Conservation (phyloP, 148 eudicot genomes). For the Diospyros kaki region DNA sequence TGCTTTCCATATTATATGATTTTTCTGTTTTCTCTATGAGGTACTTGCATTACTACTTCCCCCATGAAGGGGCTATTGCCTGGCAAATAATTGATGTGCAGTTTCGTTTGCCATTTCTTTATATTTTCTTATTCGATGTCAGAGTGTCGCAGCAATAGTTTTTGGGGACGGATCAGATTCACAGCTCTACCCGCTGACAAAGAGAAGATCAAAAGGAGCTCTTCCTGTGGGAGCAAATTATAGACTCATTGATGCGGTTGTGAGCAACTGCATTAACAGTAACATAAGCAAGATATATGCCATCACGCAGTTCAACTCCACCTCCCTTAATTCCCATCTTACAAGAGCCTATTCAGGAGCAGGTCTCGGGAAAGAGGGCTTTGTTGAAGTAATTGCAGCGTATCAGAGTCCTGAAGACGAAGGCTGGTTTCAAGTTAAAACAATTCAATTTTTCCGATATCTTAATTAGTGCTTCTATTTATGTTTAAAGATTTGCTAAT, state of each 20-base stretch:
- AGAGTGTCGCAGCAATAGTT: slow-evolving; percentile 80
- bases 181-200: slow-evolving; percentile 61
- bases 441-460: background rate
- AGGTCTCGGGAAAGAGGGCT: slow-evolving; percentile 50
- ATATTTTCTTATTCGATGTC: slow-evolving; percentile 5
- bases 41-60: background rate
- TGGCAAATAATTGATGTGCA: background rate
- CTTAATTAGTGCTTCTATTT: background rate
- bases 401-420: slow-evolving; percentile 64
- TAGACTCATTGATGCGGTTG: slow-evolving; percentile 70
- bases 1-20: background rate
- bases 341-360: slow-evolving; percentile 57
- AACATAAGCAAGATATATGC: slow-evolving; percentile 71
- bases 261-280: slow-evolving; percentile 86
- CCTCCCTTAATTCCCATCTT: slow-evolving; percentile 81
- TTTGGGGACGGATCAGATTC: slow-evolving; percentile 65
- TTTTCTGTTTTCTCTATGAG: background rate
- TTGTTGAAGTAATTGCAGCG: slow-evolving; percentile 77
- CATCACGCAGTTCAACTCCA: slow-evolving; percentile 72
- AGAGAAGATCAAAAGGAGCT: slow-evolving; percentile 71
- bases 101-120: background rate
- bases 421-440: slow-evolving; percentile 68
- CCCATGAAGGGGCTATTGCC: background rate
- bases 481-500: background rate
- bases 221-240: slow-evolving; percentile 72